Conservation (phyloP, 2,329 filamentous ascomycete species). For the Magnaporthiopsis rhizophila region DNA sequence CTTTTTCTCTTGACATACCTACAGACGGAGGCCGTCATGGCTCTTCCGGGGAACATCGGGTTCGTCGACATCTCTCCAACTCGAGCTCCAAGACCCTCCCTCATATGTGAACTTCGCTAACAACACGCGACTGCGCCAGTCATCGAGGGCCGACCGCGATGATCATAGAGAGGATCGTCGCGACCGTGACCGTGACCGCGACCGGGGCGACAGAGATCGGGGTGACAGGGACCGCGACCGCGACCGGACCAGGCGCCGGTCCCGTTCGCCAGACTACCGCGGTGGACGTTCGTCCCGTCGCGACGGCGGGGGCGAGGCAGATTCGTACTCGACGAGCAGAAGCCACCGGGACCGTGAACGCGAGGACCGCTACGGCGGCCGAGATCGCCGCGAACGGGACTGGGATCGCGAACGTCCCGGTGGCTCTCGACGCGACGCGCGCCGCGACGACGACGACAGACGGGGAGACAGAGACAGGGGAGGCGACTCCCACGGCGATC, state of each 20-base stretch:
- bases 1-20: slow-evolving; percentile 24
- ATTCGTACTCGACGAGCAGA: slow-evolving; percentile 87
- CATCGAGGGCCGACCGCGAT: slow-evolving; percentile 25
- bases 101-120: neutral
- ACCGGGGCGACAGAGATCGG: slow-evolving; percentile 9
- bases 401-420: slow-evolving; percentile 33
- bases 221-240: slow-evolving; percentile 14
- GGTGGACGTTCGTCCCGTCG: slow-evolving; percentile 58
- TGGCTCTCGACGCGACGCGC: slow-evolving; percentile 44
- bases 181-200: slow-evolving; percentile 15
- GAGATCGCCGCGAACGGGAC: slow-evolving; percentile 55
- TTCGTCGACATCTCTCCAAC: slow-evolving; percentile 24
- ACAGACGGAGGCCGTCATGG: slow-evolving; percentile 40
- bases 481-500: slow-evolving; percentile 29
- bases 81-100: neutral
- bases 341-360: slow-evolving; percentile 89
- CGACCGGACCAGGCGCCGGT: slow-evolving; percentile 61
- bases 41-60: slow-evolving; percentile 45
- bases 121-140: slow-evolving; percentile 12
- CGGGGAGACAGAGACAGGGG: slow-evolving; percentile 49
- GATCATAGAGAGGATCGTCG: slow-evolving; percentile 15
- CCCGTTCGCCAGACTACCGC: slow-evolving; percentile 74
- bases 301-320: slow-evolving; percentile 60
- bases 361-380: slow-evolving; percentile 76
- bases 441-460: slow-evolving; percentile 61